Evolutionary conservation across 1,284 basidiomycete species (phyloP).

Genomic region (Trichosporon faecale): DNA sequence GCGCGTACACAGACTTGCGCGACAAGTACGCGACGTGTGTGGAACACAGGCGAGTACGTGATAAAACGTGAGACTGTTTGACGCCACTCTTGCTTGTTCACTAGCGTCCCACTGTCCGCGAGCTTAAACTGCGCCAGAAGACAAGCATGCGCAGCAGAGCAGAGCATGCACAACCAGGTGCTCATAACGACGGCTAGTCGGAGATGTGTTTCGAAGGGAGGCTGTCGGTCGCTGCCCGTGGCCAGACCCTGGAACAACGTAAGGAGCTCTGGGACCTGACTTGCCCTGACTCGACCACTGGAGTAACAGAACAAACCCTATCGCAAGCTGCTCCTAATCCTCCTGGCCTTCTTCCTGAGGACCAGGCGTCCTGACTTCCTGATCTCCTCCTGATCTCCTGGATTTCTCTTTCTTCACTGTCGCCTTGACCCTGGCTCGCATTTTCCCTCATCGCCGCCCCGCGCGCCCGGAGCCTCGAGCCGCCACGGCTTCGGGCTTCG

Average conservation of each 20-base stretch:
- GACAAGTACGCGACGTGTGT: not conserved
- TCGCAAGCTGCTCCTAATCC: not conserved
- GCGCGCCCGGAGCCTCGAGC: not conserved
- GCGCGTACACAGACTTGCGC: not conserved
- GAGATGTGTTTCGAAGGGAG: not conserved
- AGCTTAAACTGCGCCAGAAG: not conserved
- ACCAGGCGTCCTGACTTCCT: not conserved
- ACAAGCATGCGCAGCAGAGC: not conserved
- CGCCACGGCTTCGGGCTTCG: not conserved
- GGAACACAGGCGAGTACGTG: not conserved
- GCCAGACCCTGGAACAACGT: not conserved
- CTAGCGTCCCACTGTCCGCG: not conserved
- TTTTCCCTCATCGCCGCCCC: not conserved
- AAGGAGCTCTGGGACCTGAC: not conserved
- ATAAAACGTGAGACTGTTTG: not conserved
- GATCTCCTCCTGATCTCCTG: not conserved
- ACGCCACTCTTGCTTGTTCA: not conserved
- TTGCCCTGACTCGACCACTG: not conserved
- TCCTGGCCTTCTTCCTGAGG: not conserved
- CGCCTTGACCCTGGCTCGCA: not conserved
- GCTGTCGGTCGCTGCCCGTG: not conserved
- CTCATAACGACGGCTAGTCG: not conserved
- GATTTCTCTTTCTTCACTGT: constrained; percentile 7
- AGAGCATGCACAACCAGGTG: not conserved
- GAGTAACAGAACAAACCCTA: constrained; percentile 7